A percentile compares a stretch with the other conserved stretches of the same genome.
phyloP scores from a whole-genome alignment of 192 early-diverging fungal species.

The Entomortierella parvispora region DNA sequence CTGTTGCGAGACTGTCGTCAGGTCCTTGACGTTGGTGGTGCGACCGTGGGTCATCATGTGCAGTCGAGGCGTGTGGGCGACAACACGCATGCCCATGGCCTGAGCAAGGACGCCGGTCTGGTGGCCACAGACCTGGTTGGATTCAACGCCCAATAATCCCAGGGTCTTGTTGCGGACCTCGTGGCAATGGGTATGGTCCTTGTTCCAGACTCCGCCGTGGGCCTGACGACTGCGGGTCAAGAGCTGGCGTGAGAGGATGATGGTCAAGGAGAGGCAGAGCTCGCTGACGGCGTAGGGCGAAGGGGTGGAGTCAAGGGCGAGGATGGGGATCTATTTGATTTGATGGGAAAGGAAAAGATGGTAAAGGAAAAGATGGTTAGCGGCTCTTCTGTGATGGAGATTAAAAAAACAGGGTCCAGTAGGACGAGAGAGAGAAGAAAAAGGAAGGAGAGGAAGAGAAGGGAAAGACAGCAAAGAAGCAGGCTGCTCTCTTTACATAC shows the following conservation, averaged over 20 bases:
- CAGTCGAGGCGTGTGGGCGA: slow-evolving; percentile 40
- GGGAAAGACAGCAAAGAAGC: not conserved
- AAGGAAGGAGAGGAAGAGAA: not conserved
- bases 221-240: slow-evolving; percentile 42
- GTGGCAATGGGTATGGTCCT: slow-evolving; percentile 51
- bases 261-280: slow-evolving; percentile 52
- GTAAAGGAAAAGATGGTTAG: not conserved
- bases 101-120: slow-evolving; percentile 50
- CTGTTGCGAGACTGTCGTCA: slow-evolving; percentile 40
- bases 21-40: slow-evolving; percentile 45
- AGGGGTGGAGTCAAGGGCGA: slow-evolving; percentile 44
- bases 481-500: not conserved
- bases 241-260: slow-evolving; percentile 48
- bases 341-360: not conserved
- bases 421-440: not conserved
- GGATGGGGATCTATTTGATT: slow-evolving; percentile 34
- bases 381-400: not conserved
- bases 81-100: slow-evolving; percentile 47
- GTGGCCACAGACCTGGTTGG: slow-evolving; percentile 38
- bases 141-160: slow-evolving; percentile 39
- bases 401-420: not conserved
- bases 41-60: slow-evolving; percentile 52
- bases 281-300: slow-evolving; percentile 52
- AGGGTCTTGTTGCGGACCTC: slow-evolving; percentile 49
- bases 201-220: slow-evolving; percentile 42